Evolutionary conservation across 148 eudicot genomes (phyloP).

Genomic region (Linanthus parryae): DNA sequence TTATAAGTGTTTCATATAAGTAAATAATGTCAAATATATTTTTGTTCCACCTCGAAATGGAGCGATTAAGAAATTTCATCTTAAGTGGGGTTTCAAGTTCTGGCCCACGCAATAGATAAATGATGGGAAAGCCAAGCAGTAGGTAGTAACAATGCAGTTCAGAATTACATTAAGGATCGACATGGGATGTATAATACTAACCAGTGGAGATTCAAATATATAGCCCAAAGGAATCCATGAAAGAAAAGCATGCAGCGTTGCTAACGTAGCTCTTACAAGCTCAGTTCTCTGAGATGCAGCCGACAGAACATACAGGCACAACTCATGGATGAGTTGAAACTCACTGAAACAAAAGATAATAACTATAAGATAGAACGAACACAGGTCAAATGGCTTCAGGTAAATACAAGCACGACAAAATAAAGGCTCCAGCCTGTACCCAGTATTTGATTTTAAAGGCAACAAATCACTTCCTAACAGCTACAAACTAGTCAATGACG

Average conservation of each 20-base stretch:
- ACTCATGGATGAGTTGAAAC: constrained; percentile 95
- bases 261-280: constrained; percentile 81
- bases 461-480: too few species aligned
- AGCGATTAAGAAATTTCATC: too few species aligned
- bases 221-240: constrained; percentile 99
- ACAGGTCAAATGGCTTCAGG: background rate
- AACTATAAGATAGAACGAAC: constrained; percentile 3
- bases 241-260: constrained; percentile 93
- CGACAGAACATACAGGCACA: constrained; percentile 91
- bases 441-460: too few species aligned
- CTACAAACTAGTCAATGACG: too few species aligned
- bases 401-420: background rate
- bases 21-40: too few species aligned
- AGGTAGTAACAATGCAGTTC: background rate
- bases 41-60: too few species aligned
- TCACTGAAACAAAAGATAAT: constrained; percentile 48
- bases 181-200: constrained; percentile 23
- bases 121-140: background rate
- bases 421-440: too few species aligned
- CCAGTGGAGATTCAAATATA: constrained; percentile 98
- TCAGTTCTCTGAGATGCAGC: constrained; percentile 95
- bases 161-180: background rate
- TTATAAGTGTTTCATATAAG: too few species aligned
- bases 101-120: too few species aligned
- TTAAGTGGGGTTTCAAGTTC: too few species aligned